Conservation (phyloP, 2,329 filamentous ascomycete genomes). For the Colletotrichum truncatum region DNA sequence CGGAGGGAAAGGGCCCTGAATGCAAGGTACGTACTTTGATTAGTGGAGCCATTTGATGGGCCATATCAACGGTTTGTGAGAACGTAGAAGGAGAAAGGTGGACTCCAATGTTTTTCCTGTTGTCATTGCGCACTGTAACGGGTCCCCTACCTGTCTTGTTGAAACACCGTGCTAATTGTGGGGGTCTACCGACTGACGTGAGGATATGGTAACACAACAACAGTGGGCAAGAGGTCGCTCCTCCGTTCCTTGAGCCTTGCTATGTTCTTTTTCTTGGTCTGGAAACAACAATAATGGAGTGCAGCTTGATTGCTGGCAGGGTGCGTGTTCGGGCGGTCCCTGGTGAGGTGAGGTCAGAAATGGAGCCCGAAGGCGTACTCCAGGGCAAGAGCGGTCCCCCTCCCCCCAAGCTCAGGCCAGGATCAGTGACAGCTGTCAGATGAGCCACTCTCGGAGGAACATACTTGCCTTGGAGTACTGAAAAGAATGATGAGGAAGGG, state of each 20-base stretch:
- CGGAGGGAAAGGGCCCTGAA: background rate
- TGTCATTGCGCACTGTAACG: slow-evolving; percentile 8
- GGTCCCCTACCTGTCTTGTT: background rate
- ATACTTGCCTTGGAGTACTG: background rate
- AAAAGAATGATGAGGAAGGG: background rate
- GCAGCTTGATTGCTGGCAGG: background rate
- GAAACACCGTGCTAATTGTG: slow-evolving; percentile 11
- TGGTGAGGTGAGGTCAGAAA: too few relatives aligned
- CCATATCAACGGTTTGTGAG: too few relatives aligned
- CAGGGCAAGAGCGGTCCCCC: background rate
- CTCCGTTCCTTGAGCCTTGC: background rate
- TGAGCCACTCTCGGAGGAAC: slow-evolving; percentile 13
- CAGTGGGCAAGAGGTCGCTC: slow-evolving; percentile 1
- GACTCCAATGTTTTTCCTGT: background rate
- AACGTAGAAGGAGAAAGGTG: background rate
- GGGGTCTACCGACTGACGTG: background rate
- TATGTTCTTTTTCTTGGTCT: background rate
- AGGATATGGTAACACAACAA: background rate
- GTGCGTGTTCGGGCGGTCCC: background rate
- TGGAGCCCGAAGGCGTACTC: too few relatives aligned
- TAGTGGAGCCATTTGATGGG: background rate
- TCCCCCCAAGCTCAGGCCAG: background rate
- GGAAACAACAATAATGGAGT: background rate
- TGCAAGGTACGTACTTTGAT: background rate
- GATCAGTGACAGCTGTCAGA: slow-evolving; percentile 21